These are phyloP conservation scores for Pseudotulostoma volvatum DNA, from an alignment of 495 filamentous ascomycete species.

Conservation along the genomic window DNA sequence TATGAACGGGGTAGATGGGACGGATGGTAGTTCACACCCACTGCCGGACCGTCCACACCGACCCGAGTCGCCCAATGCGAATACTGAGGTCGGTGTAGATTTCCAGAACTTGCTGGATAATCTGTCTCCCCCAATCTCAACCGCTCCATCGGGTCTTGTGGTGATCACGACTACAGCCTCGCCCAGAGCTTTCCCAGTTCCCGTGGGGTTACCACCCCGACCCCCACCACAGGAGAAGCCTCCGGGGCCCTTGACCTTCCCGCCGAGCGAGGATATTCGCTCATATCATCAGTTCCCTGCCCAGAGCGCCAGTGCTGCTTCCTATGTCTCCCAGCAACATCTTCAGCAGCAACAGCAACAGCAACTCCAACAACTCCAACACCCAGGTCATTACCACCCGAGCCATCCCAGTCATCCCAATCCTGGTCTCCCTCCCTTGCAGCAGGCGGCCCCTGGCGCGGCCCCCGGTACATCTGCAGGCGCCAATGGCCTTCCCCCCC, in stretches of 20 bases:
- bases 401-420: conserved; percentile 32
- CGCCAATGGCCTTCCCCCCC: conserved; percentile 39
- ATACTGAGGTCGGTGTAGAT: conserved; percentile 28
- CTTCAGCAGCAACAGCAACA: conserved; percentile 12
- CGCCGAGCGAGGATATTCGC: conserved; percentile 37
- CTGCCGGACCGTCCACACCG: no score
- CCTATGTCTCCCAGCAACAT: conserved; percentile 23
- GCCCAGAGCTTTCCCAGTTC: conserved; percentile 12
- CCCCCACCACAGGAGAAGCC: conserved; percentile 39
- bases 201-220: conserved; percentile 29
- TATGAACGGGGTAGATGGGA: no score
- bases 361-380: no score
- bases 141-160: conserved; percentile 18
- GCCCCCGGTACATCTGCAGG: conserved; percentile 39
- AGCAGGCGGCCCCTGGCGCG: conserved; percentile 24
- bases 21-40: no score
- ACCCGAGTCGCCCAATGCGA: no score
- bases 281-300: conserved; percentile 37
- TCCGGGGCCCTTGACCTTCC: conserved; percentile 39
- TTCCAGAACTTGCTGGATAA: conserved; percentile 37
- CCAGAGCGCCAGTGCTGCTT: conserved; percentile 17
- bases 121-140: conserved; percentile 26
- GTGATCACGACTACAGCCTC: conserved; percentile 15
- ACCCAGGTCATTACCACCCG: conserved; percentile 4
- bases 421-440: conserved; percentile 22